Evolutionary conservation across 2,329 filamentous ascomycete genomes (phyloP).

Genomic region (Microcyclosporella mali): DNA sequence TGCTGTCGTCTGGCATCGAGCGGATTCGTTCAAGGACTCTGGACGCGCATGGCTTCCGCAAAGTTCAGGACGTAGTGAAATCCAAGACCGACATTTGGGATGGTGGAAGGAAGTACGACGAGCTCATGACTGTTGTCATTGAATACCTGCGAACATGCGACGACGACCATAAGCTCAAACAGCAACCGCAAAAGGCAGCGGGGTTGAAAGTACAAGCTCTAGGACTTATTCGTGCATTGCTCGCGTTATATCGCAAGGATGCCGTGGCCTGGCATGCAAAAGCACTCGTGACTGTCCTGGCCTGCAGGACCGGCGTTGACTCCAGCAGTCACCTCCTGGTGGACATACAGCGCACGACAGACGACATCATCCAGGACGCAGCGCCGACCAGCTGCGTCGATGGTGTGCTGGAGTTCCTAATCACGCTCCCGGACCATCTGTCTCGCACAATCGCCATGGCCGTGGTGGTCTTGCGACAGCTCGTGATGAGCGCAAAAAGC

Average conservation of each 20-base stretch:
- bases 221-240: constrained; percentile 65
- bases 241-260: constrained; percentile 59
- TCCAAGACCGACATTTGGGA: constrained; percentile 57
- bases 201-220: constrained; percentile 66
- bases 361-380: constrained; percentile 63
- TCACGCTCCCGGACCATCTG: constrained; percentile 24
- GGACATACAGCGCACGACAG: constrained; percentile 66
- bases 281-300: constrained; percentile 61
- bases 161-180: constrained; percentile 38
- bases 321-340: constrained; percentile 60
- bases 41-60: constrained; percentile 76
- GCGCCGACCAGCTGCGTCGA: constrained; percentile 46
- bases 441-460: constrained; percentile 52
- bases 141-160: constrained; percentile 57
- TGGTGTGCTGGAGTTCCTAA: constrained; percentile 35
- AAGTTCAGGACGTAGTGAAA: constrained; percentile 67
- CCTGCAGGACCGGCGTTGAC: constrained; percentile 61
- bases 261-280: constrained; percentile 63
- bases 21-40: constrained; percentile 65
- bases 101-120: constrained; percentile 63
- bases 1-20: constrained; percentile 68
- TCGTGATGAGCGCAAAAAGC: constrained; percentile 44
- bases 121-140: constrained; percentile 62
- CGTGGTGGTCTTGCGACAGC: constrained; percentile 55
- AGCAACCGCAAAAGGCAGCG: constrained; percentile 39